Conservation (phyloP, 768 basidiomycete species). For the Mycena albidolilacea region DNA sequence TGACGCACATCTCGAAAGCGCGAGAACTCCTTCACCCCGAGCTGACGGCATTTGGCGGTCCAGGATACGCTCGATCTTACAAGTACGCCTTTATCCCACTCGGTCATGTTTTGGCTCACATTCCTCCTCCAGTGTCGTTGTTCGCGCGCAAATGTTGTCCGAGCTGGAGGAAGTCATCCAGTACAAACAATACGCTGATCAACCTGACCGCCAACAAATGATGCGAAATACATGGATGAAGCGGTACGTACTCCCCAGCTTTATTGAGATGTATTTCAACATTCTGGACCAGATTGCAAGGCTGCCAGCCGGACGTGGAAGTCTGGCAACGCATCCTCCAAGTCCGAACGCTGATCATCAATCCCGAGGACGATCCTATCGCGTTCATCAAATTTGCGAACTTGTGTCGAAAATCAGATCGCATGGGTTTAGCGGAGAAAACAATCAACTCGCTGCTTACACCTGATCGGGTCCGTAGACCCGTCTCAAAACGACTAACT, state of each 20-base stretch:
- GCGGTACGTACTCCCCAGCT: conserved; percentile 62
- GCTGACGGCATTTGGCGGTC: conserved; percentile 91
- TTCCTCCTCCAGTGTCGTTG: conserved; percentile 81
- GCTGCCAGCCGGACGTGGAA: conserved; percentile 98
- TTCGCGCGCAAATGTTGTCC: conserved; percentile 98
- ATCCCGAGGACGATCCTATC: conserved; percentile 92
- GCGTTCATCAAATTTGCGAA: conserved; percentile 99
- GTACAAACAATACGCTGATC: conserved; percentile 95
- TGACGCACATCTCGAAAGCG: conserved; percentile 91
- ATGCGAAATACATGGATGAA: conserved; percentile 99
- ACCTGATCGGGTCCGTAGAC: conserved; percentile 72
- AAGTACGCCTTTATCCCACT: conserved; percentile 69
- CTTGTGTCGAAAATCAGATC: conserved; percentile 94
- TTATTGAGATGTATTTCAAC: background rate
- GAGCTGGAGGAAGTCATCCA: conserved; percentile 98
- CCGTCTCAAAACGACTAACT: background rate
- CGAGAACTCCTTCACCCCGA: conserved; percentile 94
- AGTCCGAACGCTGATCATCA: conserved; percentile 93
- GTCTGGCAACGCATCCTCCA: conserved; percentile 99
- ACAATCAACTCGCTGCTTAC: conserved; percentile 95
- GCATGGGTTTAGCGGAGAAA: conserved; percentile 95
- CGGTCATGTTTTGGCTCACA: background rate
- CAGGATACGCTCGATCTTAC: conserved; percentile 97
- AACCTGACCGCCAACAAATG: conserved; percentile 89
- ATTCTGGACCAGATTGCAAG: conserved; percentile 79